Evolutionary conservation across 768 basidiomycete species (phyloP).

Genomic region (Amanita rimosa): DNA sequence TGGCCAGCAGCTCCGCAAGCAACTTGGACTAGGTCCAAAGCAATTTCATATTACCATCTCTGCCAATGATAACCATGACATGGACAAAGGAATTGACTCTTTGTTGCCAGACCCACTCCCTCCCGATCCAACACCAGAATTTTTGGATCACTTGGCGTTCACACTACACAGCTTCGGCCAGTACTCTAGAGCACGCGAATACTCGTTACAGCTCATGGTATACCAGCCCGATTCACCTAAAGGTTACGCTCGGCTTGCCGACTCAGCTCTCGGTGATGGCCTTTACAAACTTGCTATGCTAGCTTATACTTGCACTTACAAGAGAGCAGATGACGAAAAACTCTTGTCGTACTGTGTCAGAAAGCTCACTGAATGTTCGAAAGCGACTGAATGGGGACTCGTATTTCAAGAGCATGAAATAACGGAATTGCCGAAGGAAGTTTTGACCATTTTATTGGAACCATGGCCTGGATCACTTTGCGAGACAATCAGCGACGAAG

Average conservation of each 20-base stretch:
- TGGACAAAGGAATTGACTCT: conserved; percentile 37
- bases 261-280: conserved; percentile 23
- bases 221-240: conserved; percentile 23
- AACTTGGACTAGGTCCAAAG: conserved; percentile 35
- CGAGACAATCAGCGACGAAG: conserved; percentile 19
- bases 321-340: conserved; percentile 25
- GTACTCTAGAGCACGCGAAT: conserved; percentile 21
- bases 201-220: conserved; percentile 21
- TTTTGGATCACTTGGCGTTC: conserved; percentile 36
- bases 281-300: conserved; percentile 43
- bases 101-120: conserved; percentile 26
- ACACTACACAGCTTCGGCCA: conserved; percentile 28
- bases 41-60: conserved; percentile 48
- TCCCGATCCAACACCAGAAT: conserved; percentile 16
- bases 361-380: conserved; percentile 31
- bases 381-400: conserved; percentile 41
- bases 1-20: conserved; percentile 38
- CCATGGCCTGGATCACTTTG: conserved; percentile 31
- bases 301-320: conserved; percentile 36
- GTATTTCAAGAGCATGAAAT: conserved; percentile 32
- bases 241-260: conserved; percentile 40
- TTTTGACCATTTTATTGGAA: conserved; percentile 19
- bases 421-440: conserved; percentile 22
- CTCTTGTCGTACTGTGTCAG: conserved; percentile 30
- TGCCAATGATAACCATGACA: conserved; percentile 24